A percentile compares a stretch with the other conserved stretches of the same genome.
Conservation (phyloP, 306 rosid species). For the Vigna nakashimae region DNA sequence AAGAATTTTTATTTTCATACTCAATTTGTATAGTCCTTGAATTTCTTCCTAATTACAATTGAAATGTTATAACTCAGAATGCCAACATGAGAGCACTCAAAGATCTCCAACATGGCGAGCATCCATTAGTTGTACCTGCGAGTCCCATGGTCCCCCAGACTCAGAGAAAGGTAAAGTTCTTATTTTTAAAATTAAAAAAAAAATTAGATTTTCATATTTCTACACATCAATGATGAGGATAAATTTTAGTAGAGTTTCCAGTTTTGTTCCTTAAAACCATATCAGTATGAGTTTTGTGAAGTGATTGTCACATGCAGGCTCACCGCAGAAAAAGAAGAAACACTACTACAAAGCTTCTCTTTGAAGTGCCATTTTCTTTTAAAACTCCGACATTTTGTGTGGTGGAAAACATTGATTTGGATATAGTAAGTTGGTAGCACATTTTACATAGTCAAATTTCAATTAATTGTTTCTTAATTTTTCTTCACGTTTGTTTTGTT, state of each 20-base stretch:
- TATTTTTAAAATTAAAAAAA: neutral
- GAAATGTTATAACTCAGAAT: neutral
- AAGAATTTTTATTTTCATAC: neutral
- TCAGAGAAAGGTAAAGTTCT: neutral
- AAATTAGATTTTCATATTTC: neutral
- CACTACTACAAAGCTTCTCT: neutral
- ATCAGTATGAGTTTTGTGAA: too few species aligned
- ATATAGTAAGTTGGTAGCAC: neutral
- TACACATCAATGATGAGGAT: neutral
- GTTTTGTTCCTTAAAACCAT: neutral
- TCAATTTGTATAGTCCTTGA: neutral
- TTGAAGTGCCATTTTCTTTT: neutral
- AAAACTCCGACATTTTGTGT: neutral
- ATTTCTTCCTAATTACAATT: neutral
- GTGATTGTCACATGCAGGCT: neutral
- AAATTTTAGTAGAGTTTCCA: neutral
- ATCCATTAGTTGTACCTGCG: neutral
- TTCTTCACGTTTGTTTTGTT: neutral
- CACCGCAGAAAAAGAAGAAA: neutral
- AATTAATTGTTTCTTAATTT: neutral
- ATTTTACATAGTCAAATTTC: neutral
- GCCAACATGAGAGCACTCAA: neutral
- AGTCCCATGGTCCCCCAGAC: neutral
- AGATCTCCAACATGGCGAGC: too few species aligned
- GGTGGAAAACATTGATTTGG: neutral